phyloP scores from a whole-genome alignment of 179 eudicot species.

The Silene noctiflora region DNA sequence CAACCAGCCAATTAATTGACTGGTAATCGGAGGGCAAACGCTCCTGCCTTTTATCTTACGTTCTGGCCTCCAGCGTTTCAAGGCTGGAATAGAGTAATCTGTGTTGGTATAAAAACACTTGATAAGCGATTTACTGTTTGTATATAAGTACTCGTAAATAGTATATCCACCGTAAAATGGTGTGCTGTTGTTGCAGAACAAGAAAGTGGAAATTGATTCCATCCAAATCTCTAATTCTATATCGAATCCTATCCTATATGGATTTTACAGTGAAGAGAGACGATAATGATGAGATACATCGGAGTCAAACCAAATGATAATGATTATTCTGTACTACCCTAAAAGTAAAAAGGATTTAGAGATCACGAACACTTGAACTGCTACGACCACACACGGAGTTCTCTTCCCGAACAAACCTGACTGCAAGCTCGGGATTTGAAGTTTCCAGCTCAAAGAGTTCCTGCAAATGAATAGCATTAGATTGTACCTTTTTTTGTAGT shows the following conservation, averaged over 20 bases:
- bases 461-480: constrained; percentile 31
- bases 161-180: not conserved
- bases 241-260: too few species aligned
- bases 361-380: constrained; percentile 25
- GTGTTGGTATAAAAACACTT: not conserved
- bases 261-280: not conserved
- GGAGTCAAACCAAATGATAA: not conserved
- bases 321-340: not conserved
- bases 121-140: too few species aligned
- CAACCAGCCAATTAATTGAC: too few species aligned
- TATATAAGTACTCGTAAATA: too few species aligned
- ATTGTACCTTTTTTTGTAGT: not conserved
- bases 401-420: constrained; percentile 54
- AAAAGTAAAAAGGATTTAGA: constrained; percentile 18
- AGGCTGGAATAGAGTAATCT: not conserved
- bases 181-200: too few species aligned
- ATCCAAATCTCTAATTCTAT: too few species aligned
- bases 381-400: constrained; percentile 57
- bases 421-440: constrained; percentile 49
- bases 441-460: constrained; percentile 75
- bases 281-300: not conserved
- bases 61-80: too few species aligned
- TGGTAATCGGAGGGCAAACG: too few species aligned
- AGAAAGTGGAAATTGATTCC: too few species aligned
- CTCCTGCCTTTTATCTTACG: too few species aligned